Evolutionary conservation across 2,329 filamentous ascomycete genomes (phyloP).

Genomic region (Akanthomyces dipterigenus): DNA sequence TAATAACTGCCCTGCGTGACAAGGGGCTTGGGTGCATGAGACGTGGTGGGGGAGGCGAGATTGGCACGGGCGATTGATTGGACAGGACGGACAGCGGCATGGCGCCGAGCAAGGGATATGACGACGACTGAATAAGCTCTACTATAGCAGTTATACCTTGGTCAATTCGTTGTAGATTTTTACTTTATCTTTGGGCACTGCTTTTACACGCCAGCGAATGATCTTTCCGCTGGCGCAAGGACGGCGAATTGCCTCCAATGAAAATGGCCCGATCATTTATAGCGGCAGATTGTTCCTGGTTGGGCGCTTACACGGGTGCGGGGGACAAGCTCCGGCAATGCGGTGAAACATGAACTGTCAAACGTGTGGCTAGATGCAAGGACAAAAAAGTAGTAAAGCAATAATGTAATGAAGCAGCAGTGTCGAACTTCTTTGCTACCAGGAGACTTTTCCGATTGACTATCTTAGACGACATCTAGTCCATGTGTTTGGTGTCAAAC

Average conservation of each 20-base stretch:
- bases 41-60: slow-evolving; percentile 6
- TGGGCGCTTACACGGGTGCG: neutral
- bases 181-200: neutral
- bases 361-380: too few relatives aligned
- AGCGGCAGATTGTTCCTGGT: neutral
- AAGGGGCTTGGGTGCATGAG: slow-evolving; percentile 14
- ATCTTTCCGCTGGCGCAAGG: neutral
- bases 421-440: too few relatives aligned
- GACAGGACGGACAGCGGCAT: neutral
- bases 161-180: neutral
- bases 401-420: too few relatives aligned
- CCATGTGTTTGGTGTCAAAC: too few relatives aligned
- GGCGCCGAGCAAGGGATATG: neutral
- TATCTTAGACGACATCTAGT: too few relatives aligned
- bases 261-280: neutral
- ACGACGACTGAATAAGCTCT: neutral
- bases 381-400: too few relatives aligned
- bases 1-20: too few relatives aligned
- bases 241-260: neutral
- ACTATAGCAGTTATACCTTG: neutral
- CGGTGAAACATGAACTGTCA: neutral
- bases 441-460: too few relatives aligned
- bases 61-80: slow-evolving; percentile 8
- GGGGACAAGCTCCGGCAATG: neutral
- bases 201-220: neutral